Base-by-base conservation (phyloP, 1,139 yeast species). In the Candida smagusa region DNA sequence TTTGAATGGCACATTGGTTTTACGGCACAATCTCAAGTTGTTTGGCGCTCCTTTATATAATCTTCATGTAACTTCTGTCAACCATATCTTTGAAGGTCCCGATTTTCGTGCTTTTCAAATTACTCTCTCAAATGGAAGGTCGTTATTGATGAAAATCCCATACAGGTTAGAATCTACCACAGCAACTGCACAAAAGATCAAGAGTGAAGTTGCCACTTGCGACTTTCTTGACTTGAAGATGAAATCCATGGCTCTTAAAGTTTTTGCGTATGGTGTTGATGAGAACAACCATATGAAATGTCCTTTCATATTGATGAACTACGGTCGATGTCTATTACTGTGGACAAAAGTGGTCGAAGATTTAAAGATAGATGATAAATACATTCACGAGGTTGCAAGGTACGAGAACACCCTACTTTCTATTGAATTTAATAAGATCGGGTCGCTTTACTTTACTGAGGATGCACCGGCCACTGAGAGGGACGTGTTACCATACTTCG, bases 181-280 rank as follows among this genome's bases (percentile, higher is more conserved):
- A 44, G 79, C 84, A 39, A 76, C 84, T 39, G 67, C 77, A 33
- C 71, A 79, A 45, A 81, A 87, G 47, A 71, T 92, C 53, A 82
- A 84, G 58, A 81, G 92, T 59, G 98, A 92, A 62, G 96, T 83
- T 33, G 98, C 98, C 16, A 90, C 97, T 2, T 69, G 85, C 68
- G 97, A 90, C 59, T 90, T 86, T 58, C 72, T 83, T 39, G 61
- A 70, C 36, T 61, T 74, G 49, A 81, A 80, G 48, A 58, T 80
- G 30, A 68, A 66, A 2, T 58, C 68, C 32, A 71, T 74, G 23
- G 86, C 85, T 33, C 97, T 97, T 31, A 78, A 77, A 47, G 85
- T 88, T 7, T 63, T 82, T 37, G 79, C 90, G 22, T 92, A 84
- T 67, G 84, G 85, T 40, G 68, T 79, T 27, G 75, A 79, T 38